Base-by-base conservation (phyloP, 345 rosid genomes). In the Lumnitzera littorea region DNA sequence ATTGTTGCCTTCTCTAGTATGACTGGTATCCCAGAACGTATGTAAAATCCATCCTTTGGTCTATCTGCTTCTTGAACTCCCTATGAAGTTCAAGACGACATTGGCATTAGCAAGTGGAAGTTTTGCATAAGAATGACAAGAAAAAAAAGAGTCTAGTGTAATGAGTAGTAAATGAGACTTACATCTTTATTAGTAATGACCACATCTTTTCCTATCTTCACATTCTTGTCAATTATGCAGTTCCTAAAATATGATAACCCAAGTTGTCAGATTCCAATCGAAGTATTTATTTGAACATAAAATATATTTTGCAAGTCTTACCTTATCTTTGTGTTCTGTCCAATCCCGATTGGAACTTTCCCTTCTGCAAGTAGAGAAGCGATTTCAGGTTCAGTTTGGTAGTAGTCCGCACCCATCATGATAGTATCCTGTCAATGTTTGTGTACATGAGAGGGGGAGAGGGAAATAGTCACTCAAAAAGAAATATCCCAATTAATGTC, bases 191-290 rank as follows among this genome's bases (percentile, higher is more conserved):
- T 92, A 71, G 57, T 23, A 63, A 92, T 87, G 69, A 82, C 58
- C 72, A 89, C 98, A 16, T 89, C 76, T 82, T 89, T 81, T 55
- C 98, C 94, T 24, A 92, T 85, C 82, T 81, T 89, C 2, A 84
- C 88, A 23, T 92, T 92, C 90, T 92, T 92, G 83, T 92, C 98
- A 13, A 92, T 82, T 54, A 92, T 87, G 80, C 98, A 89, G 62
- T 85, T 87, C 88, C 98, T 92, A 58, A 49, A 36, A 15, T 15
- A 27, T 31, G n/a, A 53, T 61, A 59, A 59, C 13, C 36, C 50
- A 17, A 20, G 25, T 15, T 36, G 9, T 9, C 2, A 11, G 48
- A 52, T 2, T 17, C 24, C 47, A 48, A 29, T 29, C 10, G 1
- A 11, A 0, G 13, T 25, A 16, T 23, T 10, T 13, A 3, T n/a